Percentiles rank a stretch among this genome's conserved stretches.
These are phyloP conservation scores for Podospora sp. DNA, from an alignment of 495 filamentous ascomycete genomes.

Conservation along the genomic window DNA sequence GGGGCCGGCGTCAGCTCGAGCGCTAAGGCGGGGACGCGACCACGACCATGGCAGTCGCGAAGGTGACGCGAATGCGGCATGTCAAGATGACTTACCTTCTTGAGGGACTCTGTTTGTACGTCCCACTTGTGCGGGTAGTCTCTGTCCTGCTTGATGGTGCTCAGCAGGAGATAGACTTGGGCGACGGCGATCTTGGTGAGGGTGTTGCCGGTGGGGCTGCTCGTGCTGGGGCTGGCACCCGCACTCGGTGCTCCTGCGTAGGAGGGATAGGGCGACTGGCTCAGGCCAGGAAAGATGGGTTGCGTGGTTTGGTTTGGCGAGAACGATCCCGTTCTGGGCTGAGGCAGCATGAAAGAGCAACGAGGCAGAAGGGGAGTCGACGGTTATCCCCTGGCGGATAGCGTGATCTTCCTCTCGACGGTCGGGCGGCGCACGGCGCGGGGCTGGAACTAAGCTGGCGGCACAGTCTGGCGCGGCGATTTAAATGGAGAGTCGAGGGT, in stretches of 20 bases:
- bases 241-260: slow-evolving; percentile 56
- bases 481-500: slow-evolving; percentile 5
- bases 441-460: slow-evolving; percentile 5
- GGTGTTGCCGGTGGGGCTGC: slow-evolving; percentile 62
- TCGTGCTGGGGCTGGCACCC: slow-evolving; percentile 66
- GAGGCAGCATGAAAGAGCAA: slow-evolving; percentile 43
- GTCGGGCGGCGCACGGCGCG: slow-evolving; percentile 15
- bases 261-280: slow-evolving; percentile 56
- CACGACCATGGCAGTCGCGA: slow-evolving; percentile 13
- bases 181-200: slow-evolving; percentile 88
- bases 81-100: slow-evolving; percentile 65
- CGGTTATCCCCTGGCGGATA: slow-evolving; percentile 36
- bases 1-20: slow-evolving; percentile 3
- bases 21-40: background rate
- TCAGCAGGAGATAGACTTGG: slow-evolving; percentile 91
- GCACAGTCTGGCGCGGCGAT: slow-evolving; percentile 3
- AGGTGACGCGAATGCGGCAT: slow-evolving; percentile 1
- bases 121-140: slow-evolving; percentile 93
- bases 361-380: slow-evolving; percentile 26
- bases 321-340: slow-evolving; percentile 54
- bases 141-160: slow-evolving; percentile 88
- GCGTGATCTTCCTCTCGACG: slow-evolving; percentile 34
- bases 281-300: slow-evolving; percentile 48
- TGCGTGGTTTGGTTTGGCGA: slow-evolving; percentile 57
- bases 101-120: slow-evolving; percentile 83